phyloP scores from a whole-genome alignment of 305 asterid species.

The Fraxinus dipetala region DNA sequence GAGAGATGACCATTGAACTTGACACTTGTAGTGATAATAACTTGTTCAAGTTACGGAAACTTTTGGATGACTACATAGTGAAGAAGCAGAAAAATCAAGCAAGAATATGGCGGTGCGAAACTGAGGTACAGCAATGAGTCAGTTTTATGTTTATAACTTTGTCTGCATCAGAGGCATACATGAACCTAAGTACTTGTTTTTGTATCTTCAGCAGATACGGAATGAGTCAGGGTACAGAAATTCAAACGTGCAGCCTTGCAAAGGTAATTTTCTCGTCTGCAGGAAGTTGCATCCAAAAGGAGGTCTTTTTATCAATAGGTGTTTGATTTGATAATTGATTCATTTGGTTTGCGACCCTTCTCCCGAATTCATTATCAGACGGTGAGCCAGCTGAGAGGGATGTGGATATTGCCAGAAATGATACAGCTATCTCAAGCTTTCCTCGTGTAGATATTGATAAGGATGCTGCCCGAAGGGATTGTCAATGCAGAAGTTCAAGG shows the following conservation, averaged over 20 bases:
- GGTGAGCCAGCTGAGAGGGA: conserved; percentile 56
- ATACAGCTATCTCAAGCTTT: conserved; percentile 47
- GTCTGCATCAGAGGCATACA: neutral
- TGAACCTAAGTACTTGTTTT: neutral
- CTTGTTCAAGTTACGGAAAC: conserved; percentile 51
- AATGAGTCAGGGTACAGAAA: conserved; percentile 49
- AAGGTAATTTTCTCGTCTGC: conserved; percentile 37
- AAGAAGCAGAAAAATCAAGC: conserved; percentile 47
- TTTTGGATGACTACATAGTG: conserved; percentile 48
- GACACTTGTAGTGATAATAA: conserved; percentile 57
- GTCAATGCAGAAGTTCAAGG: conserved; percentile 51
- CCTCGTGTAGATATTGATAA: conserved; percentile 41
- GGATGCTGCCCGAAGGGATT: conserved; percentile 37
- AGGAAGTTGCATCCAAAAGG: conserved; percentile 7
- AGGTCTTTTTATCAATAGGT: neutral
- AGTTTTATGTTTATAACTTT: neutral
- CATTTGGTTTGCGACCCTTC: neutral
- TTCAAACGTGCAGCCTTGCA: conserved; percentile 38
- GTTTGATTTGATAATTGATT: neutral
- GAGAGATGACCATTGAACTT: conserved; percentile 71
- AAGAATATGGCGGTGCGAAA: conserved; percentile 28
- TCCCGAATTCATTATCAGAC: conserved; percentile 31
- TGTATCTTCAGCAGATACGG: conserved; percentile 38
- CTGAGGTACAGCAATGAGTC: conserved; percentile 38
- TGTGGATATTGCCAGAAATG: conserved; percentile 66